Conservation (phyloP, 2,329 filamentous ascomycete genomes). For the Thielaviopsis ethacetica region DNA sequence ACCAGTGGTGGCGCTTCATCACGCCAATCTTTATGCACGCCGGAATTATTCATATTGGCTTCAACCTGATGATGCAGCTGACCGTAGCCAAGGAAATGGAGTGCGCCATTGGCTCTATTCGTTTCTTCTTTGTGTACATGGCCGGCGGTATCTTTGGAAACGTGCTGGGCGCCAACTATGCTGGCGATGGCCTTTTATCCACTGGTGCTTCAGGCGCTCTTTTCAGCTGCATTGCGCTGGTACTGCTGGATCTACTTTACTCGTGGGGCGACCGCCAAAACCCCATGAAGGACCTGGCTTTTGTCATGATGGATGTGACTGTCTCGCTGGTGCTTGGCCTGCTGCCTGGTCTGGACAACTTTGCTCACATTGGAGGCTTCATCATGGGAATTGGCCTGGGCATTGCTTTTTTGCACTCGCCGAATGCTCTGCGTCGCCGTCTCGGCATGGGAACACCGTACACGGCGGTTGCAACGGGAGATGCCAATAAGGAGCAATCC, state of each 20-base stretch:
- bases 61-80: constrained; percentile 85
- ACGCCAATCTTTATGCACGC: constrained; percentile 89
- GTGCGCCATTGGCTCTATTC: constrained; percentile 68
- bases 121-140: constrained; percentile 82
- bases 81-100: constrained; percentile 90
- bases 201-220: constrained; percentile 80
- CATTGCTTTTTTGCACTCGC: constrained; percentile 75
- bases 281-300: constrained; percentile 71
- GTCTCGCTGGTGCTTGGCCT: constrained; percentile 88
- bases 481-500: constrained; percentile 32
- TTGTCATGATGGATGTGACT: constrained; percentile 68
- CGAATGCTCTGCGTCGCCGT: constrained; percentile 58
- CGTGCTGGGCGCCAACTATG: constrained; percentile 86
- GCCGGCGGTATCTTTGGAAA: constrained; percentile 89
- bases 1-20: constrained; percentile 98
- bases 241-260: constrained; percentile 78
- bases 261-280: constrained; percentile 68
- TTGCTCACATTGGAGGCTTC: constrained; percentile 92
- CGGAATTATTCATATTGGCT: constrained; percentile 83
- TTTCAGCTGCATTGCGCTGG: constrained; percentile 82
- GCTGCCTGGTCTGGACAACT: constrained; percentile 88
- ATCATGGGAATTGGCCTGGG: constrained; percentile 80
- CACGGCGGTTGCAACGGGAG: constrained; percentile 42
- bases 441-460: constrained; percentile 60
- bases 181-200: constrained; percentile 63